Percentiles rank a stretch among this genome's conserved stretches.
Evolutionary conservation across 176 grass and related monocot genomes (phyloP).

Genomic region (Saccharum officinarum): DNA sequence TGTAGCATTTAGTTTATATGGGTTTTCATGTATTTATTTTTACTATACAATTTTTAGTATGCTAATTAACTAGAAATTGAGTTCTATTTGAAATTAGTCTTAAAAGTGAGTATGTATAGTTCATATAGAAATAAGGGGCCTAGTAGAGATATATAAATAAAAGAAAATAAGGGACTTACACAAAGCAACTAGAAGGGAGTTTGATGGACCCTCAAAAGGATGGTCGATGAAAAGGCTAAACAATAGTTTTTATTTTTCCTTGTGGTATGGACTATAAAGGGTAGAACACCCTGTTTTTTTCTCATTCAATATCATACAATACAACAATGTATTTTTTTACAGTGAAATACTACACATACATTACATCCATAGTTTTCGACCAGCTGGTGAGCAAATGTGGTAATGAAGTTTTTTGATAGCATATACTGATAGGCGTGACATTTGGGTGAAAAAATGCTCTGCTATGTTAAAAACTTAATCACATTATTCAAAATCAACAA

Average conservation of each 20-base stretch:
- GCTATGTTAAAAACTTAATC: background rate
- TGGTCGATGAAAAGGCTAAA: background rate
- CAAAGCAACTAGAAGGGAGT: background rate
- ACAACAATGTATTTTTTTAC: background rate
- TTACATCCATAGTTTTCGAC: background rate
- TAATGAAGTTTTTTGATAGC: background rate
- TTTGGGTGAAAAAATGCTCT: background rate
- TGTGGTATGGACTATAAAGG: background rate
- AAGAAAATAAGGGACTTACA: background rate
- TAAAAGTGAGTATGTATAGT: background rate
- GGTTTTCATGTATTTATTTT: constrained; percentile 21
- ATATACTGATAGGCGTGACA: background rate
- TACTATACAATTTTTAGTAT: background rate
- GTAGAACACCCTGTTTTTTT: background rate
- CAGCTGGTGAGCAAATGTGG: background rate
- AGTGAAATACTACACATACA: background rate
- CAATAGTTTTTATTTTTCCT: background rate
- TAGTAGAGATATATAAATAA: background rate
- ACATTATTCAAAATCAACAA: background rate
- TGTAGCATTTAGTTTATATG: background rate
- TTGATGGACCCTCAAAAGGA: background rate
- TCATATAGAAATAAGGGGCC: background rate
- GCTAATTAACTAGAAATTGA: background rate
- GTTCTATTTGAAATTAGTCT: background rate
- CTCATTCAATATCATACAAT: background rate